phyloP scores from a whole-genome alignment of 2,329 filamentous ascomycete species.

The Sphaerulina vaccinii region DNA sequence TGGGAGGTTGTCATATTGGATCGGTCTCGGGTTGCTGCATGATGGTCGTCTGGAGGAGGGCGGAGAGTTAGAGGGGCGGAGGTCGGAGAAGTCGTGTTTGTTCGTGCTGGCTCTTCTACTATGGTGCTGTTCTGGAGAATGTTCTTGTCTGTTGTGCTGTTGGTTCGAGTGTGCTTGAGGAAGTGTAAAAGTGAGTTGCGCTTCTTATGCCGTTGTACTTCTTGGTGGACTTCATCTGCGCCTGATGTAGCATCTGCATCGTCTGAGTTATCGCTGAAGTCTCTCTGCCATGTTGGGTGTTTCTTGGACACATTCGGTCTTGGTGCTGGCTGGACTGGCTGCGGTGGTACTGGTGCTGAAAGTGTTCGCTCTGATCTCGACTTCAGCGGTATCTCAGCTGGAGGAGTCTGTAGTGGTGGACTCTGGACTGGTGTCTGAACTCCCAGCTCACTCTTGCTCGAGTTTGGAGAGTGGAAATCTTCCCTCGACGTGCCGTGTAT shows the following conservation, averaged over 20 bases:
- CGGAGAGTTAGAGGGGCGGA: constrained; percentile 17
- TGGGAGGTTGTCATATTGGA: background rate
- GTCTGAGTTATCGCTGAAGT: constrained; percentile 23
- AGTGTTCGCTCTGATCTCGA: constrained; percentile 6
- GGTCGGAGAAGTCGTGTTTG: constrained; percentile 3
- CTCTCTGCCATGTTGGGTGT: constrained; percentile 26
- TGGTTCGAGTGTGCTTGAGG: constrained; percentile 29
- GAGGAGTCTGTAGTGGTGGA: constrained; percentile 2
- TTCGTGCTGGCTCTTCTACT: constrained; percentile 15
- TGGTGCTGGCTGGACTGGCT: constrained; percentile 1
- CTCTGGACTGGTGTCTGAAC: background rate
- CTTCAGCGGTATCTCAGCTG: constrained; percentile 8
- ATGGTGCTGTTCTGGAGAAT: constrained; percentile 9
- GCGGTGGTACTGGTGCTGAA: background rate
- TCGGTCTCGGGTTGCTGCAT: background rate
- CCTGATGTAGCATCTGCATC: constrained; percentile 31
- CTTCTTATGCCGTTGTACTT: constrained; percentile 21
- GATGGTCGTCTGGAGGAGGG: constrained; percentile 11
- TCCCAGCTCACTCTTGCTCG: constrained; percentile 19
- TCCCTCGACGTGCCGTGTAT: constrained; percentile 12
- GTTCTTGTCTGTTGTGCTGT: constrained; percentile 22
- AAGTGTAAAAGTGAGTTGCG: constrained; percentile 33
- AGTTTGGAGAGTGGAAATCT: constrained; percentile 16
- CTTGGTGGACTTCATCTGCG: constrained; percentile 26
- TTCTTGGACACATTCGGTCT: constrained; percentile 6